Percentiles rank a stretch among this genome's conserved stretches.
Evolutionary conservation across 108 stramenopile species (phyloP).

Genomic region (Nitzschia sp.): DNA sequence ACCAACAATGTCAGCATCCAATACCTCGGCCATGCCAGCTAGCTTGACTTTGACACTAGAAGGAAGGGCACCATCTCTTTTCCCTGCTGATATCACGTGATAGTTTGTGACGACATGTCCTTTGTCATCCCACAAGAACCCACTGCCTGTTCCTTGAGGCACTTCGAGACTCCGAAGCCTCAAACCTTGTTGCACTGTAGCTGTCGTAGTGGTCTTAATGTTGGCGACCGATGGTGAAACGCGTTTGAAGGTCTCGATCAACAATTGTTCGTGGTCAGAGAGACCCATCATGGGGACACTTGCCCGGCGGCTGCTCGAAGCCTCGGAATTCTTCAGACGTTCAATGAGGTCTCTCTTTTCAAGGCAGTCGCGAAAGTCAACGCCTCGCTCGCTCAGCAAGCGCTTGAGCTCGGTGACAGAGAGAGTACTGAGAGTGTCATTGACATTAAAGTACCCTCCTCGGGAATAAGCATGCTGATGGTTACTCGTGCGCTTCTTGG

Average conservation of each 20-base stretch:
- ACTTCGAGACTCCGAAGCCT: conserved; percentile 39
- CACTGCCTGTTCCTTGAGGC: conserved; percentile 64
- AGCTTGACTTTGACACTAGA: conserved; percentile 59
- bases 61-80: conserved; percentile 18
- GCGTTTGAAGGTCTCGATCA: conserved; percentile 53
- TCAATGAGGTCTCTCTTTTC: conserved; percentile 73
- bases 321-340: conserved; percentile 32
- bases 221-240: conserved; percentile 66
- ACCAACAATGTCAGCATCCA: conserved; percentile 50
- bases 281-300: conserved; percentile 1
- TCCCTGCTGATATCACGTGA: conserved; percentile 35
- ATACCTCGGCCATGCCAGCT: conserved; percentile 49
- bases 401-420: conserved; percentile 75
- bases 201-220: conserved; percentile 46
- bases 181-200: conserved; percentile 15
- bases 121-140: conserved; percentile 71
- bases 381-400: conserved; percentile 60
- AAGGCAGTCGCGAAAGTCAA: conserved; percentile 78
- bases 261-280: conserved; percentile 45
- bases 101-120: conserved; percentile 90
- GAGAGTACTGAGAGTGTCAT: conserved; percentile 14
- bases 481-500: not conserved
- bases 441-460: not conserved
- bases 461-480: not conserved
- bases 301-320: not conserved